A percentile compares a stretch with the other conserved stretches of the same genome.
phyloP scores from a whole-genome alignment of 2,329 filamentous ascomycete genomes.

The Penicillium sp. region DNA sequence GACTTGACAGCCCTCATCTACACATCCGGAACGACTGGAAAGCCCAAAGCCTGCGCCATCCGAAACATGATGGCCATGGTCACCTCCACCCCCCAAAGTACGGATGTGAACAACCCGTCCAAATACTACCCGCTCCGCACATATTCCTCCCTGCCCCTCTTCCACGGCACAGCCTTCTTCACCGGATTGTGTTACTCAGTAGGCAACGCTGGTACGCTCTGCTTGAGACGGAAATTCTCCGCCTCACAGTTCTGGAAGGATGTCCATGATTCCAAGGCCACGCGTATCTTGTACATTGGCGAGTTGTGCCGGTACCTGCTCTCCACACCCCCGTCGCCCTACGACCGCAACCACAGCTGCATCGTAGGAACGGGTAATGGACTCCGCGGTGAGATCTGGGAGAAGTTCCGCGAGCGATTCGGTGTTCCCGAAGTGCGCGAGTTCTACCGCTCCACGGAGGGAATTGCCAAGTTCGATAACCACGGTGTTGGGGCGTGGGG shows the following conservation, averaged over 20 bases:
- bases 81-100: constrained; percentile 40
- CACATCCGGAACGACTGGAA: constrained; percentile 53
- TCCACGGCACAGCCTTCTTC: constrained; percentile 54
- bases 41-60: constrained; percentile 50
- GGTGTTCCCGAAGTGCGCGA: constrained; percentile 50
- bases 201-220: constrained; percentile 46
- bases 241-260: constrained; percentile 51
- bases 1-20: constrained; percentile 48
- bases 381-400: constrained; percentile 52
- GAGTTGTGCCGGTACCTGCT: constrained; percentile 55
- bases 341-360: constrained; percentile 49
- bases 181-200: constrained; percentile 46
- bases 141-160: constrained; percentile 52
- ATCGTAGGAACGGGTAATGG: constrained; percentile 53
- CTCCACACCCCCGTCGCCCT: constrained; percentile 46
- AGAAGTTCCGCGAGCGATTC: constrained; percentile 49
- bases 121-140: constrained; percentile 50
- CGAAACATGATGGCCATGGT: constrained; percentile 42
- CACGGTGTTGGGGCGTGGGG: constrained; percentile 44
- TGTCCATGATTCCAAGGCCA: constrained; percentile 46
- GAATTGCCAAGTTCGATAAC: constrained; percentile 50
- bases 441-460: constrained; percentile 53
- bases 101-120: constrained; percentile 40
- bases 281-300: constrained; percentile 51
- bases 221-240: constrained; percentile 50